Evolutionary conservation across 331 rosid genomes (phyloP), one percentile per base, ranked within the genome.

Genomic region (Quercus phellos): DNA sequence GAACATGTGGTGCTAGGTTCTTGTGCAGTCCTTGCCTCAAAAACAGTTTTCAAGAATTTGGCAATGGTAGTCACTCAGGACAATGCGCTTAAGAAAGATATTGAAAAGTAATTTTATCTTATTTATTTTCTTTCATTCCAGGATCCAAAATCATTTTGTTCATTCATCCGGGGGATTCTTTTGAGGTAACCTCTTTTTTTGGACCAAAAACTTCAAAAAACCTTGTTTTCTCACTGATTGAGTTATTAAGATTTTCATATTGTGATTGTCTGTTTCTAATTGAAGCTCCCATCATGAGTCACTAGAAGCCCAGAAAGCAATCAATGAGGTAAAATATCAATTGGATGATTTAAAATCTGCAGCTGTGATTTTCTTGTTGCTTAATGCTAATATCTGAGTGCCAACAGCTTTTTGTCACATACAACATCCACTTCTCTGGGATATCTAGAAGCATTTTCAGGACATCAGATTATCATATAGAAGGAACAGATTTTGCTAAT

Each of bases 211-310:
- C 14, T 66, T n/a, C 71, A 34, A n/a, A 17, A 21, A 32, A 66
- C 38, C 27, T n/a, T 66, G 27, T 66, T n/a, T 10, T 17, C 17
- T 27, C 38, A n/a, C 34, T 6, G 16, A 27, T 66, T 66, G 71
- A 21, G 2, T 18, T 66, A 18, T 63, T 63, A 29, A 27, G n/a
- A 34, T 32, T 66, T 8, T 30, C 35, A 43, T 34, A 34, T 9
- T 1, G 24, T 66, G 77, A 30, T 64, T 85, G 67, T 69, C 51
- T 32, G 27, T 51, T 84, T 83, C 72, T 77, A 51, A 85, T 77
- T 89, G 89, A 78, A 95, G 98, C 84, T 93, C 99, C 67, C 99
- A 95, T 86, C 99, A 95, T 73, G 99, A 90, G 78, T 95, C 99
- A 70, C 83, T 95, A 90, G 91, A 95, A 87, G 84, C 94, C 68